Evolutionary conservation across 768 basidiomycete species (phyloP), one percentile per base, ranked within the genome.

Genomic region (Asterophora lycoperdoides): DNA sequence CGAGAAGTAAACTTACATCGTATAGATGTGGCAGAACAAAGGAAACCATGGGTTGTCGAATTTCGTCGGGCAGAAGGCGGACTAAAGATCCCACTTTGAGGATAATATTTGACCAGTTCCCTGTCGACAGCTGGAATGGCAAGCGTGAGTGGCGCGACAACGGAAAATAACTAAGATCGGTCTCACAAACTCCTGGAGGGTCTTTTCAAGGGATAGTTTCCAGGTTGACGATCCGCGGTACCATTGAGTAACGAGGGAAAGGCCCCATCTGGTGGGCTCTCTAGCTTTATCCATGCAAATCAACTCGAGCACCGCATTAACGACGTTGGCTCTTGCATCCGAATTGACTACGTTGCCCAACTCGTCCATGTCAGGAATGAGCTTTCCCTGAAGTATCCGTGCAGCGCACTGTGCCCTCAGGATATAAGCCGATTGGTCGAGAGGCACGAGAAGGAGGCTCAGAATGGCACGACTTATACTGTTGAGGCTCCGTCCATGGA

Each of bases 401-500:
- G 73, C 60, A 13, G 76, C 62, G 29, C 64, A 54, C 13, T 63
- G 58, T 1, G 60, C 64, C 46, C 74, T 48, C 10, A 51, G 35
- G 26, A 56, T 19, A 10, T 51, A 55, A 5, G 47, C 47, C 2
- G 44, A 46, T 19, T 56, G 55, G 15, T 63, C 56, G n/a, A 59
- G 39, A 33, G 58, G 52, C 11, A 48, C 18, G 15, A 52, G 51
- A 6, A 67, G 50, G 17, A 62, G 34, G 15, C 39, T 35, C n/a
- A 59, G 42, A 11, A 60, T 49, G 8, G 52, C 59, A 29, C 56
- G 56, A 44, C 67, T 68, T 37, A 72, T 64, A 14, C 56, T 54
- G 32, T 61, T 65, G 11, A 86, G 59, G 46, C 75, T 79, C 15
- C 78, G 73, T 18, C 68, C 63, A 44, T 77, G 71, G 26, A 83